A percentile compares a stretch with the other conserved stretches of the same genome.
Conservation (phyloP, 75 land plant genomes). For the Pinus taeda region DNA sequence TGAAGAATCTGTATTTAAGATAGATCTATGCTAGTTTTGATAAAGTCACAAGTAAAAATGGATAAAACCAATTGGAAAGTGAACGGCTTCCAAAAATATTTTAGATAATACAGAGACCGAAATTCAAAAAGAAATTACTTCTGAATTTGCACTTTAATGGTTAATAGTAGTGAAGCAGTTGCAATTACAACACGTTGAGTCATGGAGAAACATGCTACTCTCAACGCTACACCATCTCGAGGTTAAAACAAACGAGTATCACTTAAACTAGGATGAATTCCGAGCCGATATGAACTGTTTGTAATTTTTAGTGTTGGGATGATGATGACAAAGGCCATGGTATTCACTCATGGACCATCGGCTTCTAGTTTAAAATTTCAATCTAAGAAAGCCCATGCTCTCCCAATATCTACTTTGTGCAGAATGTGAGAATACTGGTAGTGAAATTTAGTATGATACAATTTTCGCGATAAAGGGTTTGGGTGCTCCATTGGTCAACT, state of each 20-base stretch:
- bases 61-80: neutral
- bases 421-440: too few relatives aligned
- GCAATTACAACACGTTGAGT: slow-evolving; percentile 83
- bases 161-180: slow-evolving; percentile 96
- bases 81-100: slow-evolving; percentile 25
- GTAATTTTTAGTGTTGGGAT: too few relatives aligned
- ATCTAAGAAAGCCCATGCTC: too few relatives aligned
- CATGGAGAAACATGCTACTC: slow-evolving; percentile 74
- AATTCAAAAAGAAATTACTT: slow-evolving; percentile 82
- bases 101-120: slow-evolving; percentile 57
- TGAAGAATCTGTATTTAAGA: too few relatives aligned
- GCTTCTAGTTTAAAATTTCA: too few relatives aligned
- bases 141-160: slow-evolving; percentile 94
- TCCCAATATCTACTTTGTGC: too few relatives aligned
- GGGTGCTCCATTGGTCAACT: too few relatives aligned
- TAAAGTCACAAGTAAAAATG: neutral
- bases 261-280: neutral
- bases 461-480: too few relatives aligned
- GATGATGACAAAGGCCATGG: too few relatives aligned
- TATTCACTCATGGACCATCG: too few relatives aligned
- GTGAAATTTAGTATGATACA: too few relatives aligned
- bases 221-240: slow-evolving; percentile 23
- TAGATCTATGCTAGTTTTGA: neutral
- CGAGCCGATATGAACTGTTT: too few relatives aligned
- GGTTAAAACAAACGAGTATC: slow-evolving; percentile 11